Evolutionary conservation across 1,139 yeast species (phyloP), one percentile per base, ranked within the genome.

Genomic region (Keqinozyma sinolaborantium): DNA sequence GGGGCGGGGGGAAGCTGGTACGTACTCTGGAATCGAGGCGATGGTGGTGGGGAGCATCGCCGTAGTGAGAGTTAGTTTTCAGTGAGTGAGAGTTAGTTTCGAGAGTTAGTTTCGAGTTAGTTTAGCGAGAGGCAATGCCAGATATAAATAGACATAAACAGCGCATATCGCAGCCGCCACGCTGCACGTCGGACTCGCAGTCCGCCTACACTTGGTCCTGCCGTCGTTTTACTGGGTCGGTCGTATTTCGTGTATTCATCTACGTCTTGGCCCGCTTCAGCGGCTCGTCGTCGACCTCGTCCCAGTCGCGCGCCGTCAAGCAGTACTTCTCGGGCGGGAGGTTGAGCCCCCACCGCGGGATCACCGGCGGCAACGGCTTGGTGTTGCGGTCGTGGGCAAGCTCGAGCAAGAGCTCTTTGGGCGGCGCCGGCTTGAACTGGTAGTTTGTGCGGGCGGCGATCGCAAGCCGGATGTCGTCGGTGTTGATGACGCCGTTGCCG

Each of bases 281-380:
- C n/a, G n/a, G n/a, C n/a, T n/a, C 70, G 14, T 63, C 69, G 25
- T 57, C 64, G 32, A 63, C 44, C 31, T 44, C 55, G 32, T 77
- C 80, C 81, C 88, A 82, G 45, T 85, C 92, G 42, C 75, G 73
- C 2, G 87, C 88, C 0, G 96, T 88, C 35, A 92, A 63, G 58
- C 97, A 92, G 62, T 88, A 90, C 73, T 90, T 92, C 64, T 92
- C 98, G 7, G 98, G 98, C 3, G 99, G 99, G 35, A 94, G 68
- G 41, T 97, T 77, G 34, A 92, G 71, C 14, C 98, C 98, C 83
- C 92, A 90, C 34, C 83, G 78, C 16, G 95, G 94, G 56, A 88
- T 81, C 19, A 92, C 92, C 6, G 94, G 87, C 4, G 99, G 99
- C 37, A 92, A 68, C 0, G 95, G 82, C 53, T 85, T 81, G 45